Evolutionary conservation across 2,329 filamentous ascomycete species (phyloP), one percentile per base, ranked within the genome.

Genomic region (Rugonectria rugulosa): DNA sequence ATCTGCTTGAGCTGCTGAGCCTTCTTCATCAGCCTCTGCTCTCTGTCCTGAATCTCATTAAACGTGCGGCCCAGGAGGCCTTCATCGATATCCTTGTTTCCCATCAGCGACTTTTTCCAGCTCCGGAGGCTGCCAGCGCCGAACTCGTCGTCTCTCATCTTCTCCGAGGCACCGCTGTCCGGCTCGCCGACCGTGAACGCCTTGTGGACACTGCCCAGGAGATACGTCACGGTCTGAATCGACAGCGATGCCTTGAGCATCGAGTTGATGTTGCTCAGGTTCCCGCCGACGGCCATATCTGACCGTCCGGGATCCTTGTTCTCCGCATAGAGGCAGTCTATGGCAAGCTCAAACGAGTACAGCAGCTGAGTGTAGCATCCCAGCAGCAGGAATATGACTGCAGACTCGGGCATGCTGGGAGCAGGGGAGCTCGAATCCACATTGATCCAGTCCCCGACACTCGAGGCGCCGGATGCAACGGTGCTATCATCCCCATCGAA

Each of bases 291-390:
- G 6, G 29, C 41, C 34, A 37, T 27, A 11, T 50, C 38, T n/a
- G 31, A 19, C 32, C 34, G 34, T 24, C 40, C n/a, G n/a, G 38
- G 40, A 19, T 11, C 23, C 19, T 41, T 29, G 51, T 58, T 46
- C 37, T 52, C 44, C 8, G 52, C 15, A 41, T 58, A 50, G 7
- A 58, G 27, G 5, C 41, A 55, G 46, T 55, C 44, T 23, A 58
- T 53, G 34, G 56, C 49, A 4, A 58, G 20, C 24, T 58, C 56
- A 19, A 58, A 58, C 5, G 51, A 50, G 34, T 55, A 38, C 14
- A 58, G 50, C 14, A 58, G 24, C 36, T 58, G 56, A 2, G 50
- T 58, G 46, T 58, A 55, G 36, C 56, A 58, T 8, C 56, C 56
- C 2, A 58, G 45, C 4, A 58, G 20, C 2, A 58, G 51, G 19